Evolutionary conservation across 164 flowering plant species (phyloP).

Genomic region (Vitis amurensis): DNA sequence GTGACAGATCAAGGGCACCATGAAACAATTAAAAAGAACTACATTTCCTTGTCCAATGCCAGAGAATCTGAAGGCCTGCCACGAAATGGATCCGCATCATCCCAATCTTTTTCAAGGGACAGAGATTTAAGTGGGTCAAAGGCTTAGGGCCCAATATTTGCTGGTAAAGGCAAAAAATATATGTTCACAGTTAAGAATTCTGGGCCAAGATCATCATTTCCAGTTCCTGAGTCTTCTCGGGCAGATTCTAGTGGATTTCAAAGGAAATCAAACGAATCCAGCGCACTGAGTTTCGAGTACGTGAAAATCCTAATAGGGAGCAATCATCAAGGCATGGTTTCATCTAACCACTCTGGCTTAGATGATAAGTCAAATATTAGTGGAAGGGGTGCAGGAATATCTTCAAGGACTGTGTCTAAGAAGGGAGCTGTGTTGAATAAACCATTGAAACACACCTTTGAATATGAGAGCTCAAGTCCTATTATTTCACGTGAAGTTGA

Average conservation of each 20-base stretch:
- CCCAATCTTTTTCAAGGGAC: slow-evolving; percentile 31
- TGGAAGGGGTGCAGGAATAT: slow-evolving; percentile 34
- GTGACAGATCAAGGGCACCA: slow-evolving; percentile 27
- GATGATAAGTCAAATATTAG: slow-evolving; percentile 41
- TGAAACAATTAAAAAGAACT: slow-evolving; percentile 25
- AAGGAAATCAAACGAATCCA: slow-evolving; percentile 53
- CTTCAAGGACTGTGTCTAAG: slow-evolving; percentile 39
- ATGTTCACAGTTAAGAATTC: slow-evolving; percentile 50
- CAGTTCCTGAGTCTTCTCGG: slow-evolving; percentile 38
- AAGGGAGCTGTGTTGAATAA: slow-evolving; percentile 34
- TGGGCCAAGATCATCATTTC: slow-evolving; percentile 39
- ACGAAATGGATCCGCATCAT: slow-evolving; percentile 25
- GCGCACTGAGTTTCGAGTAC: slow-evolving; percentile 74
- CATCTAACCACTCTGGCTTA: slow-evolving; percentile 27
- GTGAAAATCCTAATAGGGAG: slow-evolving; percentile 58
- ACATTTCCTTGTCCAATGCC: slow-evolving; percentile 19
- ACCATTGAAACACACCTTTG: slow-evolving; percentile 35
- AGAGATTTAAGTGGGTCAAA: slow-evolving; percentile 32
- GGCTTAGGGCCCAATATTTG: slow-evolving; percentile 39
- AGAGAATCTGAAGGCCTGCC: slow-evolving; percentile 33
- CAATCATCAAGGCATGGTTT: slow-evolving; percentile 30
- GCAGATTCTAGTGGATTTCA: slow-evolving; percentile 53
- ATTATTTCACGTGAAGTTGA: slow-evolving; percentile 28
- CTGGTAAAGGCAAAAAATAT: slow-evolving; percentile 54
- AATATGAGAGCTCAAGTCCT: slow-evolving; percentile 40